Evolutionary conservation across 768 basidiomycete species (phyloP), one percentile per base, ranked within the genome.

Genomic region (Phanerodontia chrysosporium): DNA sequence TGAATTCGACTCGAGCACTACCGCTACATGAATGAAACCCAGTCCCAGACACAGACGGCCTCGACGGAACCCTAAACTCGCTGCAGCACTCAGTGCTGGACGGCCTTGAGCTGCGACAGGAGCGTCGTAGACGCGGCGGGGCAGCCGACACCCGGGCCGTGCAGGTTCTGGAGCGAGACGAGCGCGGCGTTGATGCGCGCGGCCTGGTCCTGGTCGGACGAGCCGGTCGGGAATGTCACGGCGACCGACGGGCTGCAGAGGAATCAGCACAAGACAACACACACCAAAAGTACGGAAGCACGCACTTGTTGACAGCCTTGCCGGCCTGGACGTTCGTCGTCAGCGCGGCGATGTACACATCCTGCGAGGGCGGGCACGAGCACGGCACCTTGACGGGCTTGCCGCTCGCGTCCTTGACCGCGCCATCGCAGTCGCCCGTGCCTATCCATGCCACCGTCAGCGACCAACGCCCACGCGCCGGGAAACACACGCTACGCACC

Each of bases 81-180:
- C 32, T 4, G 39, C 10, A 18, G 9, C 8, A 42, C 39, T 56
- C 22, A 42, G 28, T 14, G 21, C 25, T 62, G 46, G n/a, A 46
- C 44, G 13, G 64, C 62, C 22, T 45, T 24, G 14, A 56, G 62
- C 52, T 65, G 64, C 13, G 61, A 51, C 22, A 35, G 25, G 32
- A 59, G 52, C 14, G 66, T 60, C 60, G 88, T 86, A 9, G 85
- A 78, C 0, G 80, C 80, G 14, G 81, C 80, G 5, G 88, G 87
- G 68, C 86, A 90, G 14, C 87, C 89, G 5, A 77, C 70, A 39
- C 88, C 89, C 0, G 85, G 76, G 1, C 87, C 89, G 51, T 78
- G 74, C 44, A 90, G 69, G 69, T 90, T 91, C 73, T 91, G 89
- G n/a, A 90, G 73, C 6, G 89, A 86, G 36, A 87, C 79, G 12